Base-by-base conservation (phyloP, 345 rosid genomes). In the Passiflora organensis region DNA sequence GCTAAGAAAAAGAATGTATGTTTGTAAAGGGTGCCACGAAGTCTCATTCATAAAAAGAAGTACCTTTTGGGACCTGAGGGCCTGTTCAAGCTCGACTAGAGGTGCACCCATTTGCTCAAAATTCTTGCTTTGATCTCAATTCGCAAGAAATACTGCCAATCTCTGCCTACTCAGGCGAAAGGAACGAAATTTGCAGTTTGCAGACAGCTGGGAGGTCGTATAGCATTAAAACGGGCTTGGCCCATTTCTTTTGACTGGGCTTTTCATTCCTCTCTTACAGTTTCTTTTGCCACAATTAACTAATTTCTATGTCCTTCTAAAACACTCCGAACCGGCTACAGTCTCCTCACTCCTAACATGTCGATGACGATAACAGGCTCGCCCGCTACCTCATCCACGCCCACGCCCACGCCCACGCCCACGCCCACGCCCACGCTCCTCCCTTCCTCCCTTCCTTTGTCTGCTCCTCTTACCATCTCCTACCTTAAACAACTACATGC, bases 401-500 rank as follows among this genome's bases (percentile, higher is more conserved):
- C 54, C 42, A 37, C 55, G 17, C 16, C 21, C 46, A 22, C 48
- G 53, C 53, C 54, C 59, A 13, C 43, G 67, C 22, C 64, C 65
- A 8, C 45, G 55, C 1, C 57, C 11, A 14, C 58, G 12, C 10
- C 43, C 55, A 5, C 72, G 13, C 41, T 53, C 42, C 60, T 23
- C 6, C 16, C 59, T 20, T 18, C 57, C 56, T 72, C 76, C 53
- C 62, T 76, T 55, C 65, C 78, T 61, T 36, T 66, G 22, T 62
- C 78, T 62, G 25, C 69, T 41, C 48, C 78, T 34, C 64, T 77
- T n/a, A n/a, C n/a, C n/a, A n/a, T n/a, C 56, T 15, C 39, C 46
- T 78, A 77, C 36, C 44, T 71, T 57, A 76, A 75, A 57, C 77
- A 79, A 77, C 23, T 70, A 36, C 88, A 76, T 28, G 76, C 82